Evolutionary conservation across 1,139 yeast genomes (phyloP).

Genomic region (Geotrichum aggregatum): DNA sequence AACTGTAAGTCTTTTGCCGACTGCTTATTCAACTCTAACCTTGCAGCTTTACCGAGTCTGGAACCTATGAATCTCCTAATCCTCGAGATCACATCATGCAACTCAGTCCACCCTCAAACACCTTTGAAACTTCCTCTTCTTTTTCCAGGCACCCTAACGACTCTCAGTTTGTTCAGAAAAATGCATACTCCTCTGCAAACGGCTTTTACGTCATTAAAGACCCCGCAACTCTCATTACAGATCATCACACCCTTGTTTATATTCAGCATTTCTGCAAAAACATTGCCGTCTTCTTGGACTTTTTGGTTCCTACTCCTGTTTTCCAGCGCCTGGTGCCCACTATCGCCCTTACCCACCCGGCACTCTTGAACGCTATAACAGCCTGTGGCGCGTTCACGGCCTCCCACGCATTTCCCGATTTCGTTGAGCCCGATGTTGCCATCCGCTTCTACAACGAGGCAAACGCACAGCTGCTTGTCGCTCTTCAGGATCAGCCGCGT

Average conservation of each 20-base stretch:
- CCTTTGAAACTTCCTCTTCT: slow-evolving; percentile 7
- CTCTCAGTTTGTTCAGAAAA: slow-evolving; percentile 1
- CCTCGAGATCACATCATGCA: background rate
- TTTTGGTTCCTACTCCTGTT: slow-evolving; percentile 18
- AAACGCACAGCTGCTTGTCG: slow-evolving; percentile 9
- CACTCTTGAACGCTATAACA: slow-evolving; percentile 17
- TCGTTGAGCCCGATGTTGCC: slow-evolving; percentile 7
- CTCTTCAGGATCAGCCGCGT: slow-evolving; percentile 9
- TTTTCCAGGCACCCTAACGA: background rate
- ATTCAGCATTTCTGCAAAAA: slow-evolving; percentile 15
- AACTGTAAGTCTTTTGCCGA: background rate
- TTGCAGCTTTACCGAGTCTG: background rate
- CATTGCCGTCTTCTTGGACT: slow-evolving; percentile 20
- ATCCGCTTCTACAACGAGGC: slow-evolving; percentile 13
- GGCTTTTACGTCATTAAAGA: slow-evolving; percentile 2
- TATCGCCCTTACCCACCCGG: slow-evolving; percentile 19
- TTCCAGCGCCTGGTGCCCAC: slow-evolving; percentile 20
- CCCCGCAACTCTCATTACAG: slow-evolving; percentile 7
- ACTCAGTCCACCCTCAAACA: slow-evolving; percentile 1
- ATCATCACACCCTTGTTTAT: slow-evolving; percentile 7
- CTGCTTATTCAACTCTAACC: too few relatives aligned
- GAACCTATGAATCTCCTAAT: background rate
- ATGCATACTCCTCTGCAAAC: slow-evolving; percentile 13
- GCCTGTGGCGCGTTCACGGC: slow-evolving; percentile 20
- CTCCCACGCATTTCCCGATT: slow-evolving; percentile 14